A percentile compares a stretch with the other conserved stretches of the same genome.
These are phyloP conservation scores for Polyporus arcularius DNA, from an alignment of 768 basidiomycete genomes.

Conservation along the genomic window DNA sequence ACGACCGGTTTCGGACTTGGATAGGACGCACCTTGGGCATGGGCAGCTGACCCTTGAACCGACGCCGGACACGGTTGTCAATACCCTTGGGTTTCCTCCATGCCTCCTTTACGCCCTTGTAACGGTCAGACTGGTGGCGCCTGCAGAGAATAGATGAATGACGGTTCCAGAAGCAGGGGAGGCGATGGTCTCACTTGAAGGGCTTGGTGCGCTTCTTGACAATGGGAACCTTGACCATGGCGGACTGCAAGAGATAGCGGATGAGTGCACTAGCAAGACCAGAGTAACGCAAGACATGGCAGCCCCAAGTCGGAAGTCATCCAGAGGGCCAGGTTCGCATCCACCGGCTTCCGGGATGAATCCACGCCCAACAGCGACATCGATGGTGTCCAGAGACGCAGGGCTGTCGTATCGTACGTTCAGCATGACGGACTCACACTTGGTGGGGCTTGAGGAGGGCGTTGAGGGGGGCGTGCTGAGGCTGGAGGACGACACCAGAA, in stretches of 20 bases:
- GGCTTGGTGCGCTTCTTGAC: slow-evolving; percentile 97
- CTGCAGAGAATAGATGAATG: slow-evolving; percentile 38
- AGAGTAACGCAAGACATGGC: slow-evolving; percentile 4
- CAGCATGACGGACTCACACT: slow-evolving; percentile 48
- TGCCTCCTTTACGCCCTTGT: slow-evolving; percentile 94
- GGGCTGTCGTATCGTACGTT: slow-evolving; percentile 17
- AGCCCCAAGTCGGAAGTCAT: slow-evolving; percentile 23
- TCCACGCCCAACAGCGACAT: slow-evolving; percentile 11
- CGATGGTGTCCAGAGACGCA: slow-evolving; percentile 19
- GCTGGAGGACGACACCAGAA: slow-evolving; percentile 14
- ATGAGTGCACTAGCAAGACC: slow-evolving; percentile 10
- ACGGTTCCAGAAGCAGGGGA: background rate
- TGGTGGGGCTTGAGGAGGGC: slow-evolving; percentile 51
- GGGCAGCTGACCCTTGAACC: slow-evolving; percentile 92
- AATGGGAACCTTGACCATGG: slow-evolving; percentile 64
- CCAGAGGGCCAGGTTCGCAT: slow-evolving; percentile 21
- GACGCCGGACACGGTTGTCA: slow-evolving; percentile 94
- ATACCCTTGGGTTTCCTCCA: slow-evolving; percentile 99
- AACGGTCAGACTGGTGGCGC: slow-evolving; percentile 99
- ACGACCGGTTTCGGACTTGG: background rate
- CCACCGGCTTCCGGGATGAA: slow-evolving; percentile 19
- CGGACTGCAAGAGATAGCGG: slow-evolving; percentile 27
- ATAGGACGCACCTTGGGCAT: slow-evolving; percentile 85
- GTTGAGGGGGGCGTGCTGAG: slow-evolving; percentile 26
- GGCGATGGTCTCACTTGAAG: slow-evolving; percentile 74